Percentiles rank a stretch among this genome's conserved stretches.
Conservation (phyloP, 2,329 filamentous ascomycete genomes). For the Rhynchosporium secalis region DNA sequence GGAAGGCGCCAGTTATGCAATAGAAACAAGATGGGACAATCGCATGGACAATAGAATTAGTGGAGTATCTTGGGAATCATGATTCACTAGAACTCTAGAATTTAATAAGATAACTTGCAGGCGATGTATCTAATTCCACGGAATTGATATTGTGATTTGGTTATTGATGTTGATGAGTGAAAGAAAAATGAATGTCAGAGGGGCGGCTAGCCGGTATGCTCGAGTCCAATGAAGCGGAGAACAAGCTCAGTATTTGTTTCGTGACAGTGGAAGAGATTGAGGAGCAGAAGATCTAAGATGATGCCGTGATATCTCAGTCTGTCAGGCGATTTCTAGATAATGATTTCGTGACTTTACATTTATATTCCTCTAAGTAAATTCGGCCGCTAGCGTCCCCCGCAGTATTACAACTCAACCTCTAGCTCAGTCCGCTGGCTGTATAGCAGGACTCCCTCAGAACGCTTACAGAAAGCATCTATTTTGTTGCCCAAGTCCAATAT, state of each 20-base stretch:
- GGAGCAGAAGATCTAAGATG: too few species aligned
- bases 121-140: too few species aligned
- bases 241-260: too few species aligned
- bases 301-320: too few species aligned
- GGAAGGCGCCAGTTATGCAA: background rate
- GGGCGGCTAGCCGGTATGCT: background rate
- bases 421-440: background rate
- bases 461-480: background rate
- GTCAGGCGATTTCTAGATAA: too few species aligned
- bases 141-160: too few species aligned
- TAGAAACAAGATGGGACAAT: background rate
- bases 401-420: background rate
- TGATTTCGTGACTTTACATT: too few species aligned
- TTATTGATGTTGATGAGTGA: background rate
- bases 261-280: too few species aligned
- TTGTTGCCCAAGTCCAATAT: constrained; percentile 52
- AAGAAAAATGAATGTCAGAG: background rate
- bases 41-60: background rate
- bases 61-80: background rate
- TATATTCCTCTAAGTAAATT: too few species aligned
- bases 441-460: constrained; percentile 6
- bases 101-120: too few species aligned
- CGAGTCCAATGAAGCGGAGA: background rate
- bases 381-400: too few species aligned
- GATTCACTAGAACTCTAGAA: background rate